phyloP scores from a whole-genome alignment of 345 rosid genomes.

The Eucalyptus dawsonii region DNA sequence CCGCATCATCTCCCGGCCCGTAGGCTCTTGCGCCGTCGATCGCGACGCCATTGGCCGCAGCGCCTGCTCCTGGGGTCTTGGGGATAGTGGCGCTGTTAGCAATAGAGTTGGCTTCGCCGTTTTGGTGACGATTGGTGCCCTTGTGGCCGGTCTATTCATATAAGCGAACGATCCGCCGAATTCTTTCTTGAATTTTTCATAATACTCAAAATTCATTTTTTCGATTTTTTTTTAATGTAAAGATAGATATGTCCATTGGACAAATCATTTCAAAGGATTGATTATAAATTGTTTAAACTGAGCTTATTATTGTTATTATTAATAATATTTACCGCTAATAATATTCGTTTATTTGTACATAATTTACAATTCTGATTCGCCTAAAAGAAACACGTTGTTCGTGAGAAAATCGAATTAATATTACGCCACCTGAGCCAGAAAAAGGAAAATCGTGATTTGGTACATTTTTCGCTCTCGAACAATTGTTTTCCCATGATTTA shows the following conservation, averaged over 20 bases:
- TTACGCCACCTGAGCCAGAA: accelerated
- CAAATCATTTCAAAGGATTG: too few relatives aligned
- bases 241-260: too few relatives aligned
- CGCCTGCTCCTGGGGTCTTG: not conserved
- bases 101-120: not conserved
- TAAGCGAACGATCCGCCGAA: not conserved
- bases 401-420: not conserved
- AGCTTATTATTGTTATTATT: too few relatives aligned
- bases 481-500: not conserved
- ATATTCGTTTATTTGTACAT: too few relatives aligned
- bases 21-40: not conserved
- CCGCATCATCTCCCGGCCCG: not conserved
- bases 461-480: not conserved
- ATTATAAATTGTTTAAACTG: too few relatives aligned
- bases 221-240: too few relatives aligned
- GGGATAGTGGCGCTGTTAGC: not conserved
- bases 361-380: not conserved
- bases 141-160: not conserved
- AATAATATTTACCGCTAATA: too few relatives aligned
- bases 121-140: not conserved
- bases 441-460: too few relatives aligned
- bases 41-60: not conserved
- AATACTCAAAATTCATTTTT: not conserved
- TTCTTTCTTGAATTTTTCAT: not conserved
- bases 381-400: not conserved